Evolutionary conservation across 1,284 basidiomycete species (phyloP), one percentile per base, ranked within the genome.

Genomic region (Tilletia horrida): DNA sequence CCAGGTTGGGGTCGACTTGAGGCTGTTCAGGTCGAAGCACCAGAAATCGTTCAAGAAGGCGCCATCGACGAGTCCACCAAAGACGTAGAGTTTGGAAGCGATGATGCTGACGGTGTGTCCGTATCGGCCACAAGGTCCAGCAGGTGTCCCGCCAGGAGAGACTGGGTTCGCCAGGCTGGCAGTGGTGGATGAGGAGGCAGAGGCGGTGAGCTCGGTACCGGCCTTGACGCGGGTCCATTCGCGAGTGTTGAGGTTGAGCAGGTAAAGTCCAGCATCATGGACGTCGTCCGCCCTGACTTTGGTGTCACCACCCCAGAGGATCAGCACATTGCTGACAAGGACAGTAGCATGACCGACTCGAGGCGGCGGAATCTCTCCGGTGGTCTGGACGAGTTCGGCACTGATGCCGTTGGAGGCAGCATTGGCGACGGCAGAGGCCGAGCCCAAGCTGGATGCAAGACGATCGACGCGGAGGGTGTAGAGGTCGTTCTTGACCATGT

Each of bases 291-390:
- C 86, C 70, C 86, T 86, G 23, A 88, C 85, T 81, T 88, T 81
- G 2, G 95, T 98, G 82, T 98, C 96, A 42, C 96, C 96, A 68
- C 96, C 96, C 94, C 96, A 99, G 4, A 97, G 90, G 70, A 98
- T 92, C 75, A 99, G 86, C 61, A 97, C 94, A 77, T 92, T 93
- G 83, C 92, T 93, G 68, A 97, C 92, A 61, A 97, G 88, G 16
- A 94, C 94, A 81, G 91, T 91, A 1, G 94, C 92, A 84, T 99
- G 96, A 0, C 96, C 96, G 18, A 98, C 93, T 73, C 96, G 86
- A 0, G 93, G 89, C 16, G 89, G 88, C 0, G 96, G 96, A 21
- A 92, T 85, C 76, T 96, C 93, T 4, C 96, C 96, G 3, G 87
- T 88, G 0, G 94, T 97, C 71, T 84, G 83, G 8, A 84, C 81